Evolutionary conservation across 169 alveolate genomes (phyloP).

Genomic region (Babesia ovata): DNA sequence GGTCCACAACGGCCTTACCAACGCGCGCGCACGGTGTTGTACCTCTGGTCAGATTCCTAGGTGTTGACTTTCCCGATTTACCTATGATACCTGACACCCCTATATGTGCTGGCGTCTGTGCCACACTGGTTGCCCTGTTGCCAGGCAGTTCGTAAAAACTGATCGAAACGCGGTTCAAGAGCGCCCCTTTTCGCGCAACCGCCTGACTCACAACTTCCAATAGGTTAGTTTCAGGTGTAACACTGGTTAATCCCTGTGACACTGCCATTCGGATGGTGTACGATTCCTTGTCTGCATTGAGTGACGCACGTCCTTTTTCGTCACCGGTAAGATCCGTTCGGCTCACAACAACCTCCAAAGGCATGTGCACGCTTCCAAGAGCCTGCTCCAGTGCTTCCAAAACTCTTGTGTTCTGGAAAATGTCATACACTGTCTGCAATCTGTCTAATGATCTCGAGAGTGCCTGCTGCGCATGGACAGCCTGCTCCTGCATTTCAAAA

Average conservation of each 20-base stretch:
- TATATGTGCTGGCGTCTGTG: neutral
- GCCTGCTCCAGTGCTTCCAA: conserved; percentile 38
- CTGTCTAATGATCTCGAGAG: conserved; percentile 38
- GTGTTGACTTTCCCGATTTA: conserved; percentile 18
- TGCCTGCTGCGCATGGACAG: conserved; percentile 35
- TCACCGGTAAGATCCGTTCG: conserved; percentile 27
- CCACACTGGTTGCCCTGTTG: neutral
- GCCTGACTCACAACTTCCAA: conserved; percentile 32
- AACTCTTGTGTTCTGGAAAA: conserved; percentile 39
- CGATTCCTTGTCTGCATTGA: conserved; percentile 22
- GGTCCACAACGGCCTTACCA: conserved; percentile 42
- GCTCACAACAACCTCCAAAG: conserved; percentile 48
- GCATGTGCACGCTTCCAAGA: conserved; percentile 37
- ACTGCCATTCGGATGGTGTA: conserved; percentile 46
- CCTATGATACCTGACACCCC: conserved; percentile 6
- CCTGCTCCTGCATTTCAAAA: conserved; percentile 30
- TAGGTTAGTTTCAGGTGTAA: conserved; percentile 43
- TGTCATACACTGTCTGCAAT: conserved; percentile 28
- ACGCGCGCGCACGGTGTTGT: conserved; percentile 41
- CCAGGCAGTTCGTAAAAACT: conserved; percentile 35
- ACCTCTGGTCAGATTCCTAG: conserved; percentile 23
- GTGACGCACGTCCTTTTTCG: neutral
- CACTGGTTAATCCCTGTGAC: conserved; percentile 16
- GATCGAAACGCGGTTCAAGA: conserved; percentile 52
- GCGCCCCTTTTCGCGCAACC: conserved; percentile 43